Base-by-base conservation (phyloP, 2,329 filamentous ascomycete species). In the Aureobasidium sp. region DNA sequence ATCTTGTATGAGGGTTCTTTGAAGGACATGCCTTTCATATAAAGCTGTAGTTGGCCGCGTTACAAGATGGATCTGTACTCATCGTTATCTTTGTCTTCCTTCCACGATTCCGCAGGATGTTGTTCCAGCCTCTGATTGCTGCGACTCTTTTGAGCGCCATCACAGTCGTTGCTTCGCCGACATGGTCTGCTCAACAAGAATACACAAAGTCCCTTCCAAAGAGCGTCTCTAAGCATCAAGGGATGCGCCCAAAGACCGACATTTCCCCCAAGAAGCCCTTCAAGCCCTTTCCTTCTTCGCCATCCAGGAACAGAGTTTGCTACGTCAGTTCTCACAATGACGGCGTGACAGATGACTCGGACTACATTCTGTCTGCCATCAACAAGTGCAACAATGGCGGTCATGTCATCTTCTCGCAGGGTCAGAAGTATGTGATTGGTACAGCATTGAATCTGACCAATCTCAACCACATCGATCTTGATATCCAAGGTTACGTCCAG, bases 401-500 rank as follows among this genome's bases (percentile, higher is more conserved):
- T 8, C 82, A 81, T 14, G 81, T 87, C 5, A 76, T 87, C 1
- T 82, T 88, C 51, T 76, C 79, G 3, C 74, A 76, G 20, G 80
- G 82, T 34, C 75, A 78, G 62, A 78, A 76, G 4, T 89, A 88
- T 69, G 82, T 78, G 1, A 81, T 89, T 64, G 85, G 81, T 15
- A 87, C 83, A 0, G 84, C 86, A 0, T 70, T 89, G 37, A 83
- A 89, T 67, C 72, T 89, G 66, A 87, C 84, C 0, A 87, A 86
- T 70, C 74, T 89, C 20, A 77, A 84, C 47, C 76, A 83, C 65
- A 78, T 89, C 34, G 87, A 90, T 70, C 74, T 88, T 5, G 81
- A 84, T 65, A 81, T 85, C 64, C 79, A 81, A 68, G 85, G 84
- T 25, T 80, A 79, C 25, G 78, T 88, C 22, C 76, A 81, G 62